A percentile compares a stretch with the other conserved stretches of the same genome.
Evolutionary conservation across 2,329 filamentous ascomycete genomes (phyloP).

Genomic region (Exophiala xenobiotica): DNA sequence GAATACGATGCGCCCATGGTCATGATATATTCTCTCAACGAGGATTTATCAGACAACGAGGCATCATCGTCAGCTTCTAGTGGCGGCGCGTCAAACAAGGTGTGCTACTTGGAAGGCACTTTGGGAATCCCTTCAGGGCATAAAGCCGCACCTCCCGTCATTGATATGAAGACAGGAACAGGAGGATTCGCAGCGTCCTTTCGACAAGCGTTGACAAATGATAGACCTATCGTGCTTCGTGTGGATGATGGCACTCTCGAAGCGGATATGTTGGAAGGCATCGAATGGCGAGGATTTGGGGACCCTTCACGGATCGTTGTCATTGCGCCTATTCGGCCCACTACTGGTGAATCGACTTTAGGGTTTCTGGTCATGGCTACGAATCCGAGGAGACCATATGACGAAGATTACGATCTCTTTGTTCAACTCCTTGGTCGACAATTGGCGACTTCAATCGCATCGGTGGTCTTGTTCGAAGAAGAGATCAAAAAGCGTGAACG

Average conservation of each 20-base stretch:
- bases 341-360: slow-evolving; percentile 68
- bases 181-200: slow-evolving; percentile 76
- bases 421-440: slow-evolving; percentile 72
- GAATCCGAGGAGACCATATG: slow-evolving; percentile 75
- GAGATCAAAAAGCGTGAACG: slow-evolving; percentile 73
- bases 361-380: slow-evolving; percentile 77
- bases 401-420: slow-evolving; percentile 77
- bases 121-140: slow-evolving; percentile 68
- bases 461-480: slow-evolving; percentile 78
- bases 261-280: slow-evolving; percentile 60
- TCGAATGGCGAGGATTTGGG: slow-evolving; percentile 69
- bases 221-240: slow-evolving; percentile 66
- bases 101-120: slow-evolving; percentile 68
- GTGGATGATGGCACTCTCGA: slow-evolving; percentile 67
- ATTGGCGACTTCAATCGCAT: slow-evolving; percentile 75
- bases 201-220: slow-evolving; percentile 69
- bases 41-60: slow-evolving; percentile 67
- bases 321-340: slow-evolving; percentile 76
- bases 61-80: slow-evolving; percentile 69
- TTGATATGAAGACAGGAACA: slow-evolving; percentile 69
- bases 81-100: slow-evolving; percentile 60
- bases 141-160: slow-evolving; percentile 55
- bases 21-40: slow-evolving; percentile 71
- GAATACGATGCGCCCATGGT: slow-evolving; percentile 74
- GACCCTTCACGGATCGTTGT: slow-evolving; percentile 70